phyloP scores from a whole-genome alignment of 257 asterid species.

The Fraxinus pennsylvanica region DNA sequence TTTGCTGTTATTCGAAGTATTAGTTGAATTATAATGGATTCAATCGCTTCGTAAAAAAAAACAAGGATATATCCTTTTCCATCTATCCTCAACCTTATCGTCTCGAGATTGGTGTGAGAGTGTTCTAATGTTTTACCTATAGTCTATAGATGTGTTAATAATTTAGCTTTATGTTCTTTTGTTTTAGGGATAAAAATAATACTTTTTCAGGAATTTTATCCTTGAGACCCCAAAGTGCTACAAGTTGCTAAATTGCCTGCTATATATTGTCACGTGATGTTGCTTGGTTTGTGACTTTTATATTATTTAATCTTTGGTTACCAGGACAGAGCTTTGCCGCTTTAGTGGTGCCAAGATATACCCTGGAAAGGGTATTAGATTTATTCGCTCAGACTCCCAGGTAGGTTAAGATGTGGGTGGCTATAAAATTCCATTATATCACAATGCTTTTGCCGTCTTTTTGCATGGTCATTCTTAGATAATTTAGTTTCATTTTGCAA shows the following conservation, averaged over 20 bases:
- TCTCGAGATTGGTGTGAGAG: neutral
- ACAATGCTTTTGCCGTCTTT: neutral
- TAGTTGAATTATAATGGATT: neutral
- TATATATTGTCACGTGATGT: neutral
- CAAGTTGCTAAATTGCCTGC: neutral
- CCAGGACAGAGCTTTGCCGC: constrained; percentile 36
- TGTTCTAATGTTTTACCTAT: neutral
- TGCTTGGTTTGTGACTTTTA: neutral
- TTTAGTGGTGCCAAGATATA: constrained; percentile 38
- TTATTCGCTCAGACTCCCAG: constrained; percentile 36
- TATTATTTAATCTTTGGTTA: neutral
- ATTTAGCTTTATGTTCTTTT: neutral
- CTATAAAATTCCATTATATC: neutral
- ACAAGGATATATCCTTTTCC: neutral
- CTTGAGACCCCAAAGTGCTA: neutral
- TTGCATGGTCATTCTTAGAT: neutral
- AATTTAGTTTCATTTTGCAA: neutral
- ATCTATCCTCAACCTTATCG: neutral
- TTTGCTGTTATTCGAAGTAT: neutral
- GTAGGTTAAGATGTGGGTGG: neutral
- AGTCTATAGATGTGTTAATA: neutral
- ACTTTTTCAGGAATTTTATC: neutral
- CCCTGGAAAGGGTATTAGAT: constrained; percentile 36
- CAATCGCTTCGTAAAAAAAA: neutral
- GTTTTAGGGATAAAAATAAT: neutral